Evolutionary conservation across 192 early-diverging fungal genomes (phyloP), one percentile per base, ranked within the genome.

Genomic region (Entophlyctis luteolus): DNA sequence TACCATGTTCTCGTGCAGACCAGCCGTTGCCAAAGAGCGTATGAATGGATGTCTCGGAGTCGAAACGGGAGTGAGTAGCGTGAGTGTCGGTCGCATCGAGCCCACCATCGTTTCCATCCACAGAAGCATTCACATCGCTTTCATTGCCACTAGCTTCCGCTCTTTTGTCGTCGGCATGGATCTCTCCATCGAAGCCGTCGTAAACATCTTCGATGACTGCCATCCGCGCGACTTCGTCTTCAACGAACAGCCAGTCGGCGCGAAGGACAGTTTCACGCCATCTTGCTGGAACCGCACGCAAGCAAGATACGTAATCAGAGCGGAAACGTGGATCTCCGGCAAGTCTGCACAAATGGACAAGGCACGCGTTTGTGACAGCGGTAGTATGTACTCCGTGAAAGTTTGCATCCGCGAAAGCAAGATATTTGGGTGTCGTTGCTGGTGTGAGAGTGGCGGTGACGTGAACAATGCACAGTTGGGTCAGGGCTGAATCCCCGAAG

Each of bases 171-270:
- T n/a, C n/a, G n/a, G n/a, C n/a, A n/a, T n/a, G n/a, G n/a, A n/a
- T n/a, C n/a, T n/a, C n/a, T n/a, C n/a, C n/a, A n/a, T n/a, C n/a
- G n/a, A n/a, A 55, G 34, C 4, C 49, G 23, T 59, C 18, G 20
- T 45, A 23, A 20, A 79, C 54, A 10, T 58, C 37, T 14, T 39
- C 16, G 22, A 79, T 34, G 25, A 79, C 59, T 3, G 8, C 29
- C 53, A 46, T 70, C 23, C 77, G 32, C 39, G 65, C 48, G 23
- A 47, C n/a, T 55, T 79, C 77, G 14, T 31, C 34, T 22, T 39
- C 38, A 16, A 58, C 59, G 68, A 57, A 76, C 20, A 79, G 72
- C 49, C 77, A 73, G 46, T 79, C 77, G n/a, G 71, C 65, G 25
- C 57, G 37, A 1, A 79, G 23, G 16, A 79, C 62, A 27, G 65